Evolutionary conservation across 23 red algal genomes (phyloP), one percentile per base, ranked within the genome.

Genomic region (Gracilaria caudata): DNA sequence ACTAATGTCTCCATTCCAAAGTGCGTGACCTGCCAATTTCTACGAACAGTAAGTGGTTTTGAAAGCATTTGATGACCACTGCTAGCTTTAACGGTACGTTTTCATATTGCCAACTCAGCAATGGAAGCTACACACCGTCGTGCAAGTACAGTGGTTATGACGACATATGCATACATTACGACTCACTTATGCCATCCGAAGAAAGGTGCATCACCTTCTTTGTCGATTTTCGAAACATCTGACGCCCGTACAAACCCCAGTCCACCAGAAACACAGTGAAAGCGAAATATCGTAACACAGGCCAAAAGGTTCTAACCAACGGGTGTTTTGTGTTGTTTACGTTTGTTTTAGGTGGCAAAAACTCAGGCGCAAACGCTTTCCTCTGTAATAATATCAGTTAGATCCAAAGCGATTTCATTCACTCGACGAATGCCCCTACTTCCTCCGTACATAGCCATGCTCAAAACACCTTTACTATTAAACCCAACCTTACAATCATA

Each of bases 401-500:
- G 19, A 26, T 89, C 85, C 3, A 89, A 35, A 38, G 56, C 72
- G 35, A 89, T 51, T 53, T 89, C 85, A 76, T 89, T 89, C 5
- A 75, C 51, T 37, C 85, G 40, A 3, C 68, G 85, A 77, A 89
- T 13, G 28, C 71, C 85, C 34, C 25, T 23, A 68, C 64, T 65
- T 4, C 51, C 72, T 12, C 85, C 74, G 36, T 78, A 79, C 85
- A 73, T 89, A 47, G 85, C 85, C 72, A 89, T 78, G 39, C 64
- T 53, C 8, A 89, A 70, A 19, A 61, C 34, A 0, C 85, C 85
- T 60, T 78, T 79, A 21, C 54, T 30, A 68, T 89, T 89, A 70
- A 89, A 89, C 19, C 85, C 85, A 41, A 78, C 73, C 43, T 60
- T 79, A 49, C 51, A 54, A 78, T 89, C 85, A 76, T 78, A 89